phyloP scores from a whole-genome alignment of 2,329 filamentous ascomycete genomes.

The Cytospora mali region DNA sequence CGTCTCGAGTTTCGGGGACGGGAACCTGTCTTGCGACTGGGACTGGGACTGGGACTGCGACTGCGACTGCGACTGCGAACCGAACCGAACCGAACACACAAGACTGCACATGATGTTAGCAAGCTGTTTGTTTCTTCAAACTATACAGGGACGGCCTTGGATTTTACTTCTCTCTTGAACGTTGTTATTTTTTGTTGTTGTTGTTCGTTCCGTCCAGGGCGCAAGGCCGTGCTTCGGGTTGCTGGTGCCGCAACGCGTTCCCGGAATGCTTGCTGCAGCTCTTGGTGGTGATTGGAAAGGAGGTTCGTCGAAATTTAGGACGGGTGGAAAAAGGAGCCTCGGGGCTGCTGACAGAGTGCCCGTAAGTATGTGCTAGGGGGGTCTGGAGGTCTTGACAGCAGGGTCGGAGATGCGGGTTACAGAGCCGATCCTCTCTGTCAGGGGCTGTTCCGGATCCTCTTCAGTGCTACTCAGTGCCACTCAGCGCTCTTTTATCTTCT shows the following conservation, averaged over 20 bases:
- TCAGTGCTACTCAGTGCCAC: conserved; percentile 18
- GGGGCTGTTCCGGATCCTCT: conserved; percentile 18
- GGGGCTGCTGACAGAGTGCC: conserved; percentile 21
- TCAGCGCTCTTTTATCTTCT: conserved; percentile 5
- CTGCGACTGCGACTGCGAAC: conserved; percentile 12
- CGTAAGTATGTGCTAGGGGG: background rate
- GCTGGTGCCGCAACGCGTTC: conserved; percentile 20
- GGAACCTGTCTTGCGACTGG: conserved; percentile 2
- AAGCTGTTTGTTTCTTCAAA: background rate
- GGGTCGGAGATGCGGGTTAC: conserved; percentile 21
- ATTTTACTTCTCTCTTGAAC: conserved; percentile 5
- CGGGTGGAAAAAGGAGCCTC: conserved; percentile 11
- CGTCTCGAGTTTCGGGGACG: conserved; percentile 7
- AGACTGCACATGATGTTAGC: conserved; percentile 11
- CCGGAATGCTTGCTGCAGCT: conserved; percentile 19
- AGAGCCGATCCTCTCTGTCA: conserved; percentile 21
- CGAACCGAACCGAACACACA: conserved; percentile 1
- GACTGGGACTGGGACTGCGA: background rate
- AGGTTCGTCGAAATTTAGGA: conserved; percentile 22
- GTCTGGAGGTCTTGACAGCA: conserved; percentile 16
- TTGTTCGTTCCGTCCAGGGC: conserved; percentile 14
- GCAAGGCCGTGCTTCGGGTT: conserved; percentile 18
- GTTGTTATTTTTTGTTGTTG: background rate
- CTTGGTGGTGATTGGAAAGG: conserved; percentile 23
- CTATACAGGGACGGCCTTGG: no score